Conservation (phyloP, 805 yeast genomes). For the Hanseniaspora occidentalis region DNA sequence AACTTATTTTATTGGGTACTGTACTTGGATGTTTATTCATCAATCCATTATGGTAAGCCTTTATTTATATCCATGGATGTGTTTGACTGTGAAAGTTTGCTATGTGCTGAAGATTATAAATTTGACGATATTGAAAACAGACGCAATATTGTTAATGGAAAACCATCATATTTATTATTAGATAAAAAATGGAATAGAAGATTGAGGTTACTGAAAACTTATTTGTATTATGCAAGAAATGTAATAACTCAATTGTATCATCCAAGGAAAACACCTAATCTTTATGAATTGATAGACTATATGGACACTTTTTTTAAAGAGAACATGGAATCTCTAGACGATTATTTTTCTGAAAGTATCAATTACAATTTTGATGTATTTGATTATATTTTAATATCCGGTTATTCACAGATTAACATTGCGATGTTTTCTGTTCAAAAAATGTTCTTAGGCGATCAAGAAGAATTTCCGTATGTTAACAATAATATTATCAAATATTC, state of each 20-base stretch:
- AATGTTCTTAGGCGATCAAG: neutral
- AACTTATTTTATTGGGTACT: constrained; percentile 19
- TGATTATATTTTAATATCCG: neutral
- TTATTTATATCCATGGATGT: constrained; percentile 6
- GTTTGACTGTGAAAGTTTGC: constrained; percentile 7
- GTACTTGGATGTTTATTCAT: constrained; percentile 14
- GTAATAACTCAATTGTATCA: constrained; percentile 1
- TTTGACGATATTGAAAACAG: too few species aligned
- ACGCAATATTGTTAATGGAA: neutral
- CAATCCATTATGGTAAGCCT: constrained; percentile 18
- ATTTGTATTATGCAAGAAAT: constrained; percentile 3
- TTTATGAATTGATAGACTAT: neutral
- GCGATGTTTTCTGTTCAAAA: neutral
- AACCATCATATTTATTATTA: neutral
- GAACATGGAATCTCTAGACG: neutral
- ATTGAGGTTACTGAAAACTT: neutral
- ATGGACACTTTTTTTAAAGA: neutral
- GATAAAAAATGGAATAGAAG: neutral
- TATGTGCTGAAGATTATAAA: neutral
- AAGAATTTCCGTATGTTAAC: neutral
- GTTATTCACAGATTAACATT: neutral
- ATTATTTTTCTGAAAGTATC: neutral
- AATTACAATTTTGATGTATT: neutral
- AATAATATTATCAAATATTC: neutral
- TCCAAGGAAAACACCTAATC: constrained; percentile 3